Evolutionary conservation across 2,329 filamentous ascomycete genomes (phyloP).

Genomic region (Colletotrichum camelliae): DNA sequence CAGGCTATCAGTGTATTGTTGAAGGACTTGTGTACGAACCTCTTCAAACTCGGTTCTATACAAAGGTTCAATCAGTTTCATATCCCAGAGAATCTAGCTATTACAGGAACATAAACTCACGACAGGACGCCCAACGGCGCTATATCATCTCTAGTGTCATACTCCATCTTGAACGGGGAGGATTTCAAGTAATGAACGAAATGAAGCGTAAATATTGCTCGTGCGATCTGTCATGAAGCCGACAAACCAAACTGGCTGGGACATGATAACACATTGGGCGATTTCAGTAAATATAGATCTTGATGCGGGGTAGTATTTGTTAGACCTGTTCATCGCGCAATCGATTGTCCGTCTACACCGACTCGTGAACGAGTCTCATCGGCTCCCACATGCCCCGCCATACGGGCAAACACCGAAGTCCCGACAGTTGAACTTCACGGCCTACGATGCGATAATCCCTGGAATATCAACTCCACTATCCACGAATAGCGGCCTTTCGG

Average conservation of each 20-base stretch:
- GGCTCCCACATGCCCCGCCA: neutral
- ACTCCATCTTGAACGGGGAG: neutral
- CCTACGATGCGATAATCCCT: neutral
- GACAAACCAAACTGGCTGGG: neutral
- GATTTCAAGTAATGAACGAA: fast-evolving
- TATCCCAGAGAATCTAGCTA: fast-evolving
- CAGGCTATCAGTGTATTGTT: fast-evolving
- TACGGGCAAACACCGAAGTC: neutral
- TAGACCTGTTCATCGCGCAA: neutral
- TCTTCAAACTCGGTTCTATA: neutral
- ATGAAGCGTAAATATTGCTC: neutral
- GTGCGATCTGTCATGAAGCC: neutral
- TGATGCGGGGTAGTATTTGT: neutral
- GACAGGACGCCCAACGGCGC: neutral
- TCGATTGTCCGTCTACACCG: neutral
- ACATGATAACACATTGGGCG: fast-evolving
- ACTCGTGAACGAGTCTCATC: neutral
- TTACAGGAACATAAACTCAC: neutral
- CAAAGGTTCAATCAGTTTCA: neutral
- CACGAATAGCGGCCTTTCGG: neutral
- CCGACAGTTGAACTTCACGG: neutral
- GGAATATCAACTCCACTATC: neutral
- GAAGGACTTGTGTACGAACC: fast-evolving
- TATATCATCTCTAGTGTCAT: neutral
- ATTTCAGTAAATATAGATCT: neutral